phyloP scores from a whole-genome alignment of 73 alveolate genomes.

The Paramecium tetraurelia region DNA sequence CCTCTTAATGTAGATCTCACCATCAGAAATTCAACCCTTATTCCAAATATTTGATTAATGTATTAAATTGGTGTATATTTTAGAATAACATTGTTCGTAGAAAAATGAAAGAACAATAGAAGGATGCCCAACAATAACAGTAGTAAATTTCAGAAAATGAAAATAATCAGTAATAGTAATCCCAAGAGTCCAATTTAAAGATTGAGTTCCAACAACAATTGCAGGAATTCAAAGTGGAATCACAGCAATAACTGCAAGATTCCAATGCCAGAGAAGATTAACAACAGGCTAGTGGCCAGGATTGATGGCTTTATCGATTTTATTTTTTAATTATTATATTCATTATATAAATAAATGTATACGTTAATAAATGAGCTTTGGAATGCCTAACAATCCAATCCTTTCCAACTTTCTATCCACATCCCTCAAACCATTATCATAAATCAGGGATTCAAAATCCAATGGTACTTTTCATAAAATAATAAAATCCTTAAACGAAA shows the following conservation, averaged over 20 bases:
- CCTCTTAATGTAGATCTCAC: constrained; percentile 47
- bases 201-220: background rate
- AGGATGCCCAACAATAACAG: background rate
- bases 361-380: constrained; percentile 12
- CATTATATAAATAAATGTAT: background rate
- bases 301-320: background rate
- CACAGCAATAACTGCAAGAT: background rate
- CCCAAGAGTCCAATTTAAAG: background rate
- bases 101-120: background rate
- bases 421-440: constrained; percentile 16
- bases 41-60: background rate
- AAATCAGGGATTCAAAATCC: background rate
- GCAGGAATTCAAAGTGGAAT: background rate
- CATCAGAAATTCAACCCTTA: constrained; percentile 46
- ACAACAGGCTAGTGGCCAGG: background rate
- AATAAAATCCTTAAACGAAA: constrained; percentile 6
- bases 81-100: constrained; percentile 34
- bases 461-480: constrained; percentile 25
- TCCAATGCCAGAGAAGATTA: background rate
- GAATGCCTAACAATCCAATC: background rate
- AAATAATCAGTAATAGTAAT: background rate
- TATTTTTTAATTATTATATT: background rate
- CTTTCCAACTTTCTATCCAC: background rate
- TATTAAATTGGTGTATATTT: background rate
- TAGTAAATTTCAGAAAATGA: background rate